A percentile compares a stretch with the other conserved stretches of the same genome.
These are phyloP conservation scores for Salix udensis DNA, from an alignment of 345 rosid species.

Conservation along the genomic window DNA sequence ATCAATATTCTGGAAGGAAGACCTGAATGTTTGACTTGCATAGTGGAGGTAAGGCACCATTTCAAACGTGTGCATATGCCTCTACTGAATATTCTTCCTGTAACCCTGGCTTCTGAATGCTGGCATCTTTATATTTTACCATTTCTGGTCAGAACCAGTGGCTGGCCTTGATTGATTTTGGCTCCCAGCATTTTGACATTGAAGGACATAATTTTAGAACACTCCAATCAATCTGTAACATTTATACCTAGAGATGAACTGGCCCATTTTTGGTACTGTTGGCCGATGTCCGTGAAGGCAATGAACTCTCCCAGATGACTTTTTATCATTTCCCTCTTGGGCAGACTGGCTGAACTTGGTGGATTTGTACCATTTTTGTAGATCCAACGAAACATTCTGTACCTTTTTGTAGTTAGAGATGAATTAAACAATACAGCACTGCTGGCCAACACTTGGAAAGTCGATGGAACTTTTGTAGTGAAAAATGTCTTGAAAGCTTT, in stretches of 20 bases:
- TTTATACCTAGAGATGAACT: not conserved
- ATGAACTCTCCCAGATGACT: not conserved
- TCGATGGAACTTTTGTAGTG: not conserved
- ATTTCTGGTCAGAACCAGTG: slow-evolving; percentile 2
- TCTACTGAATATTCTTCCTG: not conserved
- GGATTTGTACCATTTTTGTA: not conserved
- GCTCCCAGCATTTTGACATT: slow-evolving; percentile 3
- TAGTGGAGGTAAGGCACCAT: slow-evolving; percentile 8
- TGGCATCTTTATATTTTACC: not conserved
- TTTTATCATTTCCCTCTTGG: not conserved
- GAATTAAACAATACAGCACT: not conserved
- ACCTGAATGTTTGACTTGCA: slow-evolving; percentile 6
- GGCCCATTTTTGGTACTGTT: not conserved
- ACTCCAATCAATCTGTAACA: not conserved
- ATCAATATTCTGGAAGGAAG: slow-evolving; percentile 6
- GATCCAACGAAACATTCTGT: not conserved
- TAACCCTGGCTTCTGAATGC: not conserved
- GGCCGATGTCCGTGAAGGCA: not conserved
- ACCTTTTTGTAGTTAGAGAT: not conserved
- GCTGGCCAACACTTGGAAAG: not conserved
- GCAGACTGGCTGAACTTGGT: not conserved
- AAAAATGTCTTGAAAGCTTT: not conserved
- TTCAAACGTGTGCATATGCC: not conserved
- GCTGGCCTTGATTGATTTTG: slow-evolving; percentile 8
- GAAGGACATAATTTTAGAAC: not conserved